Conservation (phyloP, 164 flowering plant genomes). For the Magnolia officinalis region DNA sequence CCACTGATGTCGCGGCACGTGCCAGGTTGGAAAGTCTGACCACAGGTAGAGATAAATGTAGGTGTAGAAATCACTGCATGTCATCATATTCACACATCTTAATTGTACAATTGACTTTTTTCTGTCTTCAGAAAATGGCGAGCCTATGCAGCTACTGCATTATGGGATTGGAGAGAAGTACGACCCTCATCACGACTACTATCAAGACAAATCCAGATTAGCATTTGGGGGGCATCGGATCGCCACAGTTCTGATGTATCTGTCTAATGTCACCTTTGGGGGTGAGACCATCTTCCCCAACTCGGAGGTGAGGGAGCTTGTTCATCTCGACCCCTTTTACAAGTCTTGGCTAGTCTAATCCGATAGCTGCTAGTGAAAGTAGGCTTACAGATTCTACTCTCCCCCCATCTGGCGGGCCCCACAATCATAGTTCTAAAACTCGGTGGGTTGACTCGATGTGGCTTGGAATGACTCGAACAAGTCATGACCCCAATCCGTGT, state of each 20-base stretch:
- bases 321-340: background rate
- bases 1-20: too few species aligned
- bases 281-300: slow-evolving; percentile 67
- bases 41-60: too few species aligned
- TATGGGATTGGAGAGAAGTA: slow-evolving; percentile 39
- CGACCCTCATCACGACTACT: slow-evolving; percentile 32
- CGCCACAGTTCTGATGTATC: slow-evolving; percentile 70
- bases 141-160: slow-evolving; percentile 43
- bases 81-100: too few species aligned
- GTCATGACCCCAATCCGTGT: too few species aligned
- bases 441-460: too few species aligned
- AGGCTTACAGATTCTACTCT: background rate
- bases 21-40: too few species aligned
- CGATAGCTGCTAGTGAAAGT: background rate
- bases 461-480: too few species aligned
- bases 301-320: slow-evolving; percentile 48
- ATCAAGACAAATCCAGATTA: slow-evolving; percentile 28
- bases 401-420: background rate
- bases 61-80: too few species aligned
- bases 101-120: background rate
- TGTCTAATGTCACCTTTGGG: slow-evolving; percentile 63
- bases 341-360: background rate
- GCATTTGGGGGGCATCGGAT: slow-evolving; percentile 37
- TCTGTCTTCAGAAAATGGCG: slow-evolving; percentile 48
- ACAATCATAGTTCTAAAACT: too few species aligned